A percentile compares a stretch with the other conserved stretches of the same genome.
Evolutionary conservation across 495 filamentous ascomycete species (phyloP).

Genomic region (Achaetomiella virescens): DNA sequence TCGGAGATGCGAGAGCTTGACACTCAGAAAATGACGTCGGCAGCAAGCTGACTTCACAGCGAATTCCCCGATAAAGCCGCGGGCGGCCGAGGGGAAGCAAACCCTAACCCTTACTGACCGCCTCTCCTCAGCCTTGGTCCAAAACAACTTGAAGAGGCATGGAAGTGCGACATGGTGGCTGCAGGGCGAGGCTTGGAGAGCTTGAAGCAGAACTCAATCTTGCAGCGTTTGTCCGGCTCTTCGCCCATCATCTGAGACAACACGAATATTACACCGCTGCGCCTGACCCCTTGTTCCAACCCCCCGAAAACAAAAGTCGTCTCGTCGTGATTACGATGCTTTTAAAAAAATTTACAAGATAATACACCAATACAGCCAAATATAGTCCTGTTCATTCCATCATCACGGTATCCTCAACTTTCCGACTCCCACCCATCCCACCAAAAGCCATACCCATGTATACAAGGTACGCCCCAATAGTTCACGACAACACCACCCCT

Average conservation of each 20-base stretch:
- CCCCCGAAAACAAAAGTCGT: not conserved
- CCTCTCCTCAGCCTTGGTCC: not conserved
- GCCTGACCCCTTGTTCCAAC: not conserved
- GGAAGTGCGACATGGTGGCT: no score
- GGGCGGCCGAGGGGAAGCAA: not conserved
- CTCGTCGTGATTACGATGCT: slow-evolving; percentile 1
- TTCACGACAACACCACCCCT: slow-evolving; percentile 29
- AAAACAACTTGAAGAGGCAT: no score
- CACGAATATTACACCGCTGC: no score
- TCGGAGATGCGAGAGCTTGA: not conserved
- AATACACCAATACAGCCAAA: not conserved
- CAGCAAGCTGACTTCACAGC: not conserved
- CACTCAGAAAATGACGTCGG: slow-evolving; percentile 13
- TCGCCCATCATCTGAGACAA: no score
- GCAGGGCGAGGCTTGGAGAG: no score
- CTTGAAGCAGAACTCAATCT: no score
- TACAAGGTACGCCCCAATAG: not conserved
- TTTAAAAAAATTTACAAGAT: not conserved
- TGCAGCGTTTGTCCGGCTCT: no score
- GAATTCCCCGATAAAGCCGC: slow-evolving; percentile 2
- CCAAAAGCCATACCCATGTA: not conserved
- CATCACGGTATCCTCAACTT: slow-evolving; percentile 3
- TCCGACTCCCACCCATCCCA: not conserved
- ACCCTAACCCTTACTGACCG: slow-evolving; percentile 4
- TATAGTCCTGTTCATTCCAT: not conserved